Conservation (phyloP, 768 basidiomycete genomes). For the Podaxis sp. region DNA sequence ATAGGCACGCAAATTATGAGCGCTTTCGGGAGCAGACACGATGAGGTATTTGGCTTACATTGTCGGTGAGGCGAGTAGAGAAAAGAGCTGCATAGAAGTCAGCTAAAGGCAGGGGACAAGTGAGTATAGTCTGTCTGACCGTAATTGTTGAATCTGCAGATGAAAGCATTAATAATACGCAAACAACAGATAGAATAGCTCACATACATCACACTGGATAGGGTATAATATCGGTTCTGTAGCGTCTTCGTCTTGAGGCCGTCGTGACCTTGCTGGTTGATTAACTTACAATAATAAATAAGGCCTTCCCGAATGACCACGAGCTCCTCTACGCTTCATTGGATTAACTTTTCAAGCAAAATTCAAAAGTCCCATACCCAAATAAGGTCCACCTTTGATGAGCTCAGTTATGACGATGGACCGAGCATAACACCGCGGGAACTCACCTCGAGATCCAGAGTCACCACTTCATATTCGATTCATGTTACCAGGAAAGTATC, state of each 20-base stretch:
- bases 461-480: slow-evolving; percentile 37
- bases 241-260: not conserved
- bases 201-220: slow-evolving; percentile 51
- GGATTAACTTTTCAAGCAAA: not conserved
- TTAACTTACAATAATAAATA: slow-evolving; percentile 53
- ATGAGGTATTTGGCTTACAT: slow-evolving; percentile 6
- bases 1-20: not conserved
- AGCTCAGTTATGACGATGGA: slow-evolving; percentile 9
- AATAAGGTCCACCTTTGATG: slow-evolving; percentile 46
- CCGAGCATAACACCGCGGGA: not conserved
- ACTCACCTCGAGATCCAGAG: slow-evolving; percentile 51
- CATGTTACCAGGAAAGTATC: not conserved
- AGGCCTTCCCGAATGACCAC: slow-evolving; percentile 55
- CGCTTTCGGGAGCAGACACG: not conserved
- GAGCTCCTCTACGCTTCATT: slow-evolving; percentile 40
- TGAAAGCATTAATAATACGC: not conserved
- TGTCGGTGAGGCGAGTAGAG: not conserved
- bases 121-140: slow-evolving; percentile 30
- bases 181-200: not conserved
- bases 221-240: slow-evolving; percentile 60
- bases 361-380: slow-evolving; percentile 39
- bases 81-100: slow-evolving; percentile 9
- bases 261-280: not conserved
- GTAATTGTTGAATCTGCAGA: slow-evolving; percentile 52
- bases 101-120: not conserved